Base-by-base conservation (phyloP, 345 rosid genomes). In the Cardamine resedifolia region DNA sequence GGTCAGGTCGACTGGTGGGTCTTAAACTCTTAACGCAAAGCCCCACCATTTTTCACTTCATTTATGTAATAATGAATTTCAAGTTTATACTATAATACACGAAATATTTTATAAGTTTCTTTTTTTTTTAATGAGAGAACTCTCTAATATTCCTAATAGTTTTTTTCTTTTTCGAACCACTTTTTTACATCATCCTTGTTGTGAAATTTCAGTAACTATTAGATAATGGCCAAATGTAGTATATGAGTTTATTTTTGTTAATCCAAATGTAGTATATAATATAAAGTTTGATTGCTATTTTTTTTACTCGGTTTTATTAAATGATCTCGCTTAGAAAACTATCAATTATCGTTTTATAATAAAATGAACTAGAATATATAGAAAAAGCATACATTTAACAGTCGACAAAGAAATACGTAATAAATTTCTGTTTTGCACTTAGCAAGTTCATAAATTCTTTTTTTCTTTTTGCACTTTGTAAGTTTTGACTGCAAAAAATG, bases 1-100 rank as follows among this genome's bases (percentile, higher is more conserved):
- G 60, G 60, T 48, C 78, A 66, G 78, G 53, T 74, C 66, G 72
- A 43, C 71, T 73, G 41, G 77, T 65, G 66, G 72, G 51, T 65
- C 66, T 57, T 56, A 33, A 27, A 19, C 8, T 66, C 30, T 66
- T 14, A 41, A 65, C 59, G 39, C 66, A 11, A 65, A 57, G 24
- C 31, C 71, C 77, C 76, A 64, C 71, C 71, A 73, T 44, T 39
- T 61, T 63, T 55, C 64, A 72, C 48, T 71, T 71, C 53, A 71
- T 71, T 61, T 49, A 59, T 71, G 30, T 49, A 9, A 9, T 68
- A 20, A 39, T 39, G 28, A 27, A 69, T 41, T 50, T 69, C 18
- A 58, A 48, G 7, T 39, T 27, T 44, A 12, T 20, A n/a, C n/a
- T n/a, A 31, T 20, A 43, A 27, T 43, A 41, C 39, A 39, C 19